Percentiles rank a stretch among this genome's conserved stretches.
phyloP scores from a whole-genome alignment of 371 early-diverging fungal species.

The Mortierella sp. region DNA sequence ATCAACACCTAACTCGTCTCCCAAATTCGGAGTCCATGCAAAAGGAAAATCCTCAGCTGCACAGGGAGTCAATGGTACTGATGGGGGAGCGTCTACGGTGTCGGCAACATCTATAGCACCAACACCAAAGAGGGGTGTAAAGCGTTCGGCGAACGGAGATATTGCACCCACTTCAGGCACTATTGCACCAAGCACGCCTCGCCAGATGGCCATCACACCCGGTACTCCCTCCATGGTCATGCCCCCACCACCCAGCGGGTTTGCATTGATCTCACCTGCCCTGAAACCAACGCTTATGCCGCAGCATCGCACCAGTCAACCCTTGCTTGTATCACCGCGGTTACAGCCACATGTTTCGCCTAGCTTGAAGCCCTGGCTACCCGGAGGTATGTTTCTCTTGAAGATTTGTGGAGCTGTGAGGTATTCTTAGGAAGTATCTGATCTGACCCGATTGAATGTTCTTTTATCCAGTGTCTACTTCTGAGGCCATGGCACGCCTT shows the following conservation, averaged over 20 bases:
- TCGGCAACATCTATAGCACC: conserved; percentile 2
- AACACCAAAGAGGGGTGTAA: conserved; percentile 32
- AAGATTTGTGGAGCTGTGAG: neutral
- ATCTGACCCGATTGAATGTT: neutral
- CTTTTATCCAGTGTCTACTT: conserved; percentile 17
- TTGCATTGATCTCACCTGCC: conserved; percentile 46
- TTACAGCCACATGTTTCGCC: conserved; percentile 42
- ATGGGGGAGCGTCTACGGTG: neutral
- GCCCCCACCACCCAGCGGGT: conserved; percentile 48
- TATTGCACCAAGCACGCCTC: conserved; percentile 37
- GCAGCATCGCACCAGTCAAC: conserved; percentile 26
- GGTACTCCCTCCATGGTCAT: conserved; percentile 26
- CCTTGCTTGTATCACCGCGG: conserved; percentile 32
- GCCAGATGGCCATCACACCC: conserved; percentile 23
- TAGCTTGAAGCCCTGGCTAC: conserved; percentile 59
- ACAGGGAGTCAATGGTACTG: neutral
- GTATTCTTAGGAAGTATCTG: too few relatives aligned
- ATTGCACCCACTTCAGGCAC: conserved; percentile 19
- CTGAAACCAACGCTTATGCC: conserved; percentile 44
- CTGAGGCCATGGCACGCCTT: conserved; percentile 57
- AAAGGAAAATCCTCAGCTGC: conserved; percentile 10
- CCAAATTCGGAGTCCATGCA: conserved; percentile 38
- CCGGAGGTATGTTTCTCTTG: conserved; percentile 32
- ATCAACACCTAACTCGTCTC: conserved; percentile 40
- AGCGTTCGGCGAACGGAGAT: conserved; percentile 39